Base-by-base conservation (phyloP, 2,329 filamentous ascomycete genomes). In the Colletotrichum lupini region DNA sequence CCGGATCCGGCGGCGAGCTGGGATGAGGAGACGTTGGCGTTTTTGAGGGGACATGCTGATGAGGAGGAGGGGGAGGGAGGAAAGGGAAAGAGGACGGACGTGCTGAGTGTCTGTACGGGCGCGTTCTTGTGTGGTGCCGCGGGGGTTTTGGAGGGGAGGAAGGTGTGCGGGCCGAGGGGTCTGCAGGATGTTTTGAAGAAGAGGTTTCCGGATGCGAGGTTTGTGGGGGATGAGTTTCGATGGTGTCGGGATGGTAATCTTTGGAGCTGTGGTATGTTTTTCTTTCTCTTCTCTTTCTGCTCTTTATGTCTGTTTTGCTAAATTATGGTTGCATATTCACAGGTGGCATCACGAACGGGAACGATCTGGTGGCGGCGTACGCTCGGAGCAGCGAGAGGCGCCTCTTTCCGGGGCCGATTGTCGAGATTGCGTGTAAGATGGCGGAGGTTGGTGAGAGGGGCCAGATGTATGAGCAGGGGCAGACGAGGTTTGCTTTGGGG, bases 341-440 rank as follows among this genome's bases (percentile, higher is more conserved):
- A 88, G 86, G 87, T n/a, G 87, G 86, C 63, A 80, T 90, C 66
- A 90, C 88, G 14, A 89, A 89, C 73, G 87, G 87, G 37, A 89
- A 89, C 75, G 88, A 90, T 70, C 82, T 90, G 66, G 84, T 89
- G 57, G 85, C 85, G 22, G 87, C 87, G 2, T 90, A 89, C 76
- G 83, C 84, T 9, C 83, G 86, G 46, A 79, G 82, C 6, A 68
- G 58, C 46, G 82, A 81, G 56, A 81, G 82, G 67, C 83, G 83
- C 67, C 37, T 42, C 14, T 87, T 88, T 76, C 82, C 86, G 0
- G 76, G 73, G 5, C 78, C 84, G 0, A 74, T 88, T 19, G 86
- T 82, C 11, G 87, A 89, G 77, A 76, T 87, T 57, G 82, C 78
- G 4, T 80, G 85, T 26, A 78, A 79, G 72, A 76, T 88, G 79